Evolutionary conservation across 1,139 yeast species (phyloP), one percentile per base, ranked within the genome.

Genomic region (Komagataea norvegica): DNA sequence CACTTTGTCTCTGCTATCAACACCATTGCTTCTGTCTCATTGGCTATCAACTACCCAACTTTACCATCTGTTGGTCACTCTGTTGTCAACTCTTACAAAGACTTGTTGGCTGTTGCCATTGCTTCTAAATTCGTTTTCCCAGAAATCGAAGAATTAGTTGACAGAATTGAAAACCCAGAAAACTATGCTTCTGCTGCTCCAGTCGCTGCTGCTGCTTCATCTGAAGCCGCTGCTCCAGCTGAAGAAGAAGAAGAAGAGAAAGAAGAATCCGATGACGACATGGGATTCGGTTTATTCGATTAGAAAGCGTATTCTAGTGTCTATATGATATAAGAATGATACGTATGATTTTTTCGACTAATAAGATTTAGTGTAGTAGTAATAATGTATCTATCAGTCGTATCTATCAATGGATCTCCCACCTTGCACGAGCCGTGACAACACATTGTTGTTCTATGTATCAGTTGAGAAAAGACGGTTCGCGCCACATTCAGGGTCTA

Each of bases 201-300:
- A 63, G 84, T 70, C 61, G 82, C 89, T 59, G 77, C 81, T 59
- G 81, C 83, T 57, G 78, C 80, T 51, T 74, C 74, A 54, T 74
- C 68, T 44, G 78, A 74, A 48, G 80, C 79, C 43, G 89, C 72
- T 48, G 89, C 74, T 48, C 86, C 78, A 47, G 86, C 75, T 48
- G 89, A 70, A 48, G 95, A 72, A 59, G 93, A 74, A 56, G 93
- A 74, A 59, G 88, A 74, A 58, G 48, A 44, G 31, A 80, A 42
- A 22, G 48, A 47, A 31, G 85, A 74, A 49, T 80, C 74, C 61
- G 89, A 82, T 58, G 79, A 66, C 52, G 95, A 83, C 77, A 87
- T 88, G 96, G 97, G 96, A 55, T 83, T 89, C 88, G 97, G 96
- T 77, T 79, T 91, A 70, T 89, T 89, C 79, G 97, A 89, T 79